Evolutionary conservation across 116 monocot genomes (phyloP), one percentile per base, ranked within the genome.

Genomic region (Cymodocea nodosa): DNA sequence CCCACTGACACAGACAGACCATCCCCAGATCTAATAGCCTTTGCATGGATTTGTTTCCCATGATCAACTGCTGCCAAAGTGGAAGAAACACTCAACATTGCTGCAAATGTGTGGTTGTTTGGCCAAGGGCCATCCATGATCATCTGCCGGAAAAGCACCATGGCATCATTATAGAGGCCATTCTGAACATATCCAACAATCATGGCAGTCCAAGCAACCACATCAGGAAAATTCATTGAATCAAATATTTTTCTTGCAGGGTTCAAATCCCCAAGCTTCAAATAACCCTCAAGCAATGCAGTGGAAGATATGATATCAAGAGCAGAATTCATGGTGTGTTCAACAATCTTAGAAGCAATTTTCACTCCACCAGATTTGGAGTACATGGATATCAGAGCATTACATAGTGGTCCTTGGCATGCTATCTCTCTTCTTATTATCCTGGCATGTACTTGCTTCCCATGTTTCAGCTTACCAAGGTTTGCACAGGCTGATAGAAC

Each of bases 191-290:
- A 90, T 23, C 94, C 90, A 0, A 95, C 94, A 36, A 90, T 85
- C 84, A 87, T 95, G 51, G 94, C 94, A 0, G 94, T 95, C 94
- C 94, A 95, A 9, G 85, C 90, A 64, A 95, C 77, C 25, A 90
- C 90, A 80, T 90, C 94, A 10, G 64, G 82, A 30, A 78, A 64
- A 34, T 80, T 77, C 85, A 90, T 87, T 23, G 66, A 79, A 50
- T 85, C 66, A 18, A 94, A 95, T 49, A 87, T 87, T 75, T 79
- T 44, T 74, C 89, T 82, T 39, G 94, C 94, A 12, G 74, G 72
- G 39, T 76, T 59, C 61, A 85, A 15, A 19, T 83, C 70, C n/a
- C 90, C 85, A 16, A 87, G 51, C 70, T 90, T 95, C 55, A 80
- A 77, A 69, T 90, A 95, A 34, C 90, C 95, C 59, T 90, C 95